Percentiles rank a stretch among this genome's conserved stretches.
These are phyloP conservation scores for Albugo candida DNA, from an alignment of 352 stramenopile genomes.

Conservation along the genomic window DNA sequence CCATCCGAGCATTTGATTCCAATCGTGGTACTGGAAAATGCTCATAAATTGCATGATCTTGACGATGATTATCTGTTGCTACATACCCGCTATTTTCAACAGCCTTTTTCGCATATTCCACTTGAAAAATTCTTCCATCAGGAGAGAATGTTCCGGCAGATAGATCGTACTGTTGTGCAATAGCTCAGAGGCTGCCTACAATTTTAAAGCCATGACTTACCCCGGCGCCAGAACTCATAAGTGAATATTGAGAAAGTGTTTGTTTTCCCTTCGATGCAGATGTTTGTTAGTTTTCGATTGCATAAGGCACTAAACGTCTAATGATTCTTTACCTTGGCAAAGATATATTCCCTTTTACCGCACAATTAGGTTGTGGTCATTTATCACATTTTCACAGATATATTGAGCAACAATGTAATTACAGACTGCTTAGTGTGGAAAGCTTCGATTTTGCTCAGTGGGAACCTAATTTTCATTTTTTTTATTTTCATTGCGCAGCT, in stretches of 20 bases:
- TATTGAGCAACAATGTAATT: too few species aligned
- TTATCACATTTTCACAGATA: too few species aligned
- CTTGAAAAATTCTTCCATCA: slow-evolving; percentile 97
- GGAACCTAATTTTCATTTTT: too few species aligned
- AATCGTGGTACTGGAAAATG: slow-evolving; percentile 77
- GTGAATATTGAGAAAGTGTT: too few species aligned
- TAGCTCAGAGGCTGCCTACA: not conserved
- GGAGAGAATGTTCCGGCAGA: slow-evolving; percentile 90
- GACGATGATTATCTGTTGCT: not conserved
- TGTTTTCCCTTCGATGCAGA: too few species aligned
- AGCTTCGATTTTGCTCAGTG: too few species aligned
- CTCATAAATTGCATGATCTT: not conserved
- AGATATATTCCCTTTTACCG: too few species aligned
- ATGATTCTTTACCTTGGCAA: too few species aligned
- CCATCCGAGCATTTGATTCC: slow-evolving; percentile 96
- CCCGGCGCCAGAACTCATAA: slow-evolving; percentile 66
- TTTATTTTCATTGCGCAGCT: slow-evolving; percentile 19
- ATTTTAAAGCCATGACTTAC: slow-evolving; percentile 10
- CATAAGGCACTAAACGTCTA: too few species aligned
- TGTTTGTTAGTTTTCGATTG: not conserved
- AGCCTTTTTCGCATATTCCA: slow-evolving; percentile 97
- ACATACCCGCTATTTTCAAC: slow-evolving; percentile 89
- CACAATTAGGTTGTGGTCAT: too few species aligned
- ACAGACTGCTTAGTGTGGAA: too few species aligned
- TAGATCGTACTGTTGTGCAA: slow-evolving; percentile 50